Evolutionary conservation across 2,329 filamentous ascomycete genomes (phyloP), one percentile per base, ranked within the genome.

Genomic region (Penicillium vulpinum): DNA sequence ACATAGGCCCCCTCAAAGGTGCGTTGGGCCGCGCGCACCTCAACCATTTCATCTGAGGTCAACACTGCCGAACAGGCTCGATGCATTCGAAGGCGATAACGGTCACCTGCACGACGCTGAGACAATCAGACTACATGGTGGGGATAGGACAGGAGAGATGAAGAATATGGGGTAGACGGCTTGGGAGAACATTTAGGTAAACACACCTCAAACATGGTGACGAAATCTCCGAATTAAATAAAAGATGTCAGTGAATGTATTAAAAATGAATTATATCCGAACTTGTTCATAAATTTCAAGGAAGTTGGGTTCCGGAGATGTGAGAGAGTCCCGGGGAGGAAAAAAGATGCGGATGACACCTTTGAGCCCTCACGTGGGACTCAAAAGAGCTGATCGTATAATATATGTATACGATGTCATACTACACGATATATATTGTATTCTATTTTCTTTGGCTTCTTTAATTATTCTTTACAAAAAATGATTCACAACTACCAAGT

Each of bases 1-100:
- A 97, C 89, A 76, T 97, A 99, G 22, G 94, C 94, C 22, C 94
- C 94, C 76, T 99, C 94, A 68, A 97, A 99, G 2, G 94, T 99
- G 53, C 94, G 86, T 73, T 99, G 94, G 11, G 93, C 91, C 13
- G 94, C 94, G 62, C 94, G 90, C 64, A 97, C 89, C 77, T 97
- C 94, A 62, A 97, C 90, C 41, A 99, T 88, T 75, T 97, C 93
- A 65, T 89, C 83, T 24, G 86, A 81, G 4, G 91, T 95, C 58
- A 97, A 82, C 24, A 94, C 81, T 31, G 96, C 89, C 24, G 89
- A 92, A 59, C 89, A 86, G 43, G 92, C 92, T 52, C 92, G 87
- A 77, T 96, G 92, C 62, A 90, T 81, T 60, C 92, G 89, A 49
- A 96, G 81, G 62, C 85, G 89, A 71, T 95, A 90, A 61, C 84